Base-by-base conservation (phyloP, 2,329 filamentous ascomycete species). In the Coleophoma eucalyptorum region DNA sequence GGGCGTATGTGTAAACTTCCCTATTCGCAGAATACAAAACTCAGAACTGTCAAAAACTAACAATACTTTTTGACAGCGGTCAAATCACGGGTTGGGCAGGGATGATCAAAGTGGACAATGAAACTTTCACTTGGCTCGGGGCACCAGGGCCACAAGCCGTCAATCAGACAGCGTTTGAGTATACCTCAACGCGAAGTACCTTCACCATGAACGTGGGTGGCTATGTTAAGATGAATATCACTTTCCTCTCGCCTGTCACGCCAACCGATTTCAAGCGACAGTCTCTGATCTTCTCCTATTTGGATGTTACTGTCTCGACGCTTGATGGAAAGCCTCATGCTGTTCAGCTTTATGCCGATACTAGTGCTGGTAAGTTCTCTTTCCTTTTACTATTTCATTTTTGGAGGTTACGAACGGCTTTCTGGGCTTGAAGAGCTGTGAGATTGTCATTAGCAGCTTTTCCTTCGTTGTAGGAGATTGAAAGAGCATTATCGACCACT, bases 321-420 rank as follows among this genome's bases (percentile, higher is more conserved):
- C 61, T 80, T 2, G 87, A 91, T 65, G 84, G 83, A 11, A 63
- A 63, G 3, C 58, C 72, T 1, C 87, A 91, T 64, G 69, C 79
- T 41, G 83, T 90, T 2, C 80, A 89, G 61, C 61, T 91, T 4
- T 91, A 92, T 62, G 76, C 84, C 20, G 88, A 91, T 62, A 83
- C 90, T 37, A 84, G 86, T 48, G 84, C 81, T 49, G 83, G 83
- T 86, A 64, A 64, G 77, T 65, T 35, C 26, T 15, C 37, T 19
- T 12, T 53, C 26, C 10, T 5, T 26, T 26, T 26, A 5, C 26
- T 26, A 6, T 26, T 26, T 26, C 26, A 26, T 26, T 2, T 26
- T 26, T 26, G 6, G 26, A 26, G 26, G 4, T 26, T 8, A 26
- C 10, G 5, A 26, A 26, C 26, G 26, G 26, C n/a, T n/a, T n/a